Base-by-base conservation (phyloP, 202 grass and related monocot genomes). In the Zoysia matrella region DNA sequence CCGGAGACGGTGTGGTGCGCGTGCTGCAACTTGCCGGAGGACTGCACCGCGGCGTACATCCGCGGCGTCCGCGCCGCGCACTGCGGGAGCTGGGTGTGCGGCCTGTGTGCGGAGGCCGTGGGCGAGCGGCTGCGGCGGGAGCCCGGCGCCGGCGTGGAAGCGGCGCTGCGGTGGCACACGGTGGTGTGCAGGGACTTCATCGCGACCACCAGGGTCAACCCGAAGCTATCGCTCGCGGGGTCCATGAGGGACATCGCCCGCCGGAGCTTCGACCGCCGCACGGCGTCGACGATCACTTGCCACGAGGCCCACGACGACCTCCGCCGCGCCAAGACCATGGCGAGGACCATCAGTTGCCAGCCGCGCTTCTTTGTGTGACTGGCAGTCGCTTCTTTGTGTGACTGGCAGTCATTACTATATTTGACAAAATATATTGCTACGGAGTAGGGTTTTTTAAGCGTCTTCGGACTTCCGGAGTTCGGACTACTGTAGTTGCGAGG, bases 181-280 rank as follows among this genome's bases (percentile, higher is more conserved):
- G 72, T 36, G 47, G 41, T 92, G 60, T 95, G 88, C 73, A 82
- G 52, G 7, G 76, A 78, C 79, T 95, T 95, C 80, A 90, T 88
- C 65, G 67, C 76, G 11, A 88, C 90, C 15, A 87, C 74, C 14
- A 87, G 86, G 83, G 46, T 88, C 51, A 90, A 95, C 77, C 90
- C 93, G 10, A 85, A 82, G 68, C 90, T 90, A 18, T 80, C 80
- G 11, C 88, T 92, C 11, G 90, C 90, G 1, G 86, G 86, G 4
- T 67, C 90, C 55, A 92, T 92, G 93, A 88, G 88, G 68, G 86
- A 83, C 60, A 92, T 90, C 67, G 79, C 90, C 1, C 76, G 88
- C 22, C 86, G 67, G 82, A 88, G 83, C 55, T 86, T 88, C 66
- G 73, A 81, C 65, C 73, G 50, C 8, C 85, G 90, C 71, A 68